Conservation (phyloP, 2,329 filamentous ascomycete genomes). For the Rosellinia necatrix region DNA sequence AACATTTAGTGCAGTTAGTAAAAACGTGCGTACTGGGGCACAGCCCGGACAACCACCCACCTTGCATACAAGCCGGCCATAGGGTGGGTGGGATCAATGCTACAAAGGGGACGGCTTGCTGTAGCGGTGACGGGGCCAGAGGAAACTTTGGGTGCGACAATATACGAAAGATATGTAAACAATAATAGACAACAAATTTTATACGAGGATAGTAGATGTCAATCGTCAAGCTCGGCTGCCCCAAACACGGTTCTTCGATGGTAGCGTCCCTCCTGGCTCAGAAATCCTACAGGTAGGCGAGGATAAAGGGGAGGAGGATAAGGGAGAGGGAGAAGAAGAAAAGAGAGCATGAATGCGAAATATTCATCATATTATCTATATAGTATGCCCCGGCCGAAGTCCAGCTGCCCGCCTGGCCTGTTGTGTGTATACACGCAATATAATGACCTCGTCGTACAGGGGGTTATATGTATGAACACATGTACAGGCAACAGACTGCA, state of each 20-base stretch:
- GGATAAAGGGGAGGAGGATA: constrained; percentile 17
- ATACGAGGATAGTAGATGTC: constrained; percentile 31
- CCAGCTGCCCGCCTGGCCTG: constrained; percentile 27
- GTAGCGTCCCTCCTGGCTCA: constrained; percentile 28
- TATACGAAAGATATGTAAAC: constrained; percentile 25
- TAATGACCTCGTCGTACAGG: constrained; percentile 39
- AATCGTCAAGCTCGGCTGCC: constrained; percentile 26
- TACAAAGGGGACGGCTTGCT: constrained; percentile 13
- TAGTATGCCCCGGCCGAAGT: constrained; percentile 32
- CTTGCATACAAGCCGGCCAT: constrained; percentile 18
- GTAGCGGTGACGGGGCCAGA: constrained; percentile 20
- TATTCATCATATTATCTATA: constrained; percentile 31
- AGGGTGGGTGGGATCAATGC: constrained; percentile 29
- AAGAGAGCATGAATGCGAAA: constrained; percentile 31
- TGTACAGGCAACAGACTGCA: constrained; percentile 28
- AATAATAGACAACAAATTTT: constrained; percentile 34
- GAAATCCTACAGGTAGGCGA: neutral
- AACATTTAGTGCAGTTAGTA: constrained; percentile 25
- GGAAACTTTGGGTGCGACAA: constrained; percentile 23
- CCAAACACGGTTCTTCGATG: constrained; percentile 22
- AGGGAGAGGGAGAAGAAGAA: constrained; percentile 18
- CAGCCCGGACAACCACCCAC: constrained; percentile 19
- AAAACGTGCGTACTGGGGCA: constrained; percentile 27
- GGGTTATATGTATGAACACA: constrained; percentile 33
- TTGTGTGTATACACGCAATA: constrained; percentile 33